Evolutionary conservation across 2,329 filamentous ascomycete species (phyloP).

Genomic region (Xylaria hypoxylon): DNA sequence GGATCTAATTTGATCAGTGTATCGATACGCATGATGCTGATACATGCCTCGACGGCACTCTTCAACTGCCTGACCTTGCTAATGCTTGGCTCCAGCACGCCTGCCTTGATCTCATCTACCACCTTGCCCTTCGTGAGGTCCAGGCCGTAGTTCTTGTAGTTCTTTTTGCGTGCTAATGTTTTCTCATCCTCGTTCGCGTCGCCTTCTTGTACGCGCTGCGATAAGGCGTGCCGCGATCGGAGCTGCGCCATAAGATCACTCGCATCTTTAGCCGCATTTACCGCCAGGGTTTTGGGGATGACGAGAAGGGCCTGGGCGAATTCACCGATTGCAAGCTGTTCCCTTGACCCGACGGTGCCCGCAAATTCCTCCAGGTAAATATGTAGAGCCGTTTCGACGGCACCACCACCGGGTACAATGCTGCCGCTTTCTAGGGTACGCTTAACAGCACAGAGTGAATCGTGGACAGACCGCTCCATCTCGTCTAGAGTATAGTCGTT

Average conservation of each 20-base stretch:
- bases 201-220: conserved; percentile 90
- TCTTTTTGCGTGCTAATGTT: conserved; percentile 90
- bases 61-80: conserved; percentile 99
- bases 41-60: conserved; percentile 97
- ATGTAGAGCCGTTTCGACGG: conserved; percentile 97
- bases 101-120: conserved; percentile 91
- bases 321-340: conserved; percentile 97
- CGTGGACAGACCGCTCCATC: conserved; percentile 98
- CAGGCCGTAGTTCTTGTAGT: conserved; percentile 98
- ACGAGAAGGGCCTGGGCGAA: conserved; percentile 94
- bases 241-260: conserved; percentile 96
- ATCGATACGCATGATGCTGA: conserved; percentile 99
- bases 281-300: conserved; percentile 94
- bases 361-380: conserved; percentile 99
- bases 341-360: conserved; percentile 93
- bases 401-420: conserved; percentile 95
- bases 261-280: conserved; percentile 97
- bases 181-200: conserved; percentile 88
- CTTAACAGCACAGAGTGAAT: conserved; percentile 97
- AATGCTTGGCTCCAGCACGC: conserved; percentile 95
- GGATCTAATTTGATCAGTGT: conserved; percentile 98
- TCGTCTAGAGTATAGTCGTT: conserved; percentile 98
- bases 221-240: conserved; percentile 91
- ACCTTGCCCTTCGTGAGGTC: conserved; percentile 91
- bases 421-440: conserved; percentile 95